Evolutionary conservation across 129 eudicot genomes (phyloP), one percentile per base, ranked within the genome.

Genomic region (Artemisia tridentata): DNA sequence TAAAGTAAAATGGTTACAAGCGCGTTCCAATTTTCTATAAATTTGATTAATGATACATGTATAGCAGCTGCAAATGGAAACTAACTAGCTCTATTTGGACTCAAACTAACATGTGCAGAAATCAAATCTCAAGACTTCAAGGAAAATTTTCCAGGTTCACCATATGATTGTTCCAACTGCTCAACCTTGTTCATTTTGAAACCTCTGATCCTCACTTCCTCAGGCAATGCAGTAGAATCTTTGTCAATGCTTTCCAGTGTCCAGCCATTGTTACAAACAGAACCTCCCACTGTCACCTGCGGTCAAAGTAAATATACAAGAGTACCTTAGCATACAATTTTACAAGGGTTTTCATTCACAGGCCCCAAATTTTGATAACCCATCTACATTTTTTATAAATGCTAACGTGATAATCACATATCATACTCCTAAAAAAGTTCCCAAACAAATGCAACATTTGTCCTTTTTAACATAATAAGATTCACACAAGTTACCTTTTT

Each of bases 191-290:
- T 93, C 41, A 87, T 81, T 77, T 73, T 85, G 79, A 93, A 93
- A 63, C 98, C 97, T 57, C 97, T 85, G 47, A 87, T 93, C 73
- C 98, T 80, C 50, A 87, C 83, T 87, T 89, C 91, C 84, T 89
- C 97, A 1, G 90, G 92, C 20, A 71, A 64, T 11, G 88, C 79
- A 17, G 83, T 72, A 52, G 81, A 80, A 60, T 79, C 87, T 75
- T 74, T 85, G 83, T 89, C 96, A 12, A 93, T 91, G 52, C 51
- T 83, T 73, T 93, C 92, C 1, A 93, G 79, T 11, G 71, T 65
- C 96, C 98, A 93, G 19, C 97, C 97, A 52, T 81, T 83, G 77
- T 93, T 93, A 62, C 82, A 78, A 54, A 92, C 85, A 1, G 68
- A 56, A 71, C 96, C 96, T 41, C 82, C 86, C 57, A 92, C 90